Evolutionary conservation across 2,329 filamentous ascomycete genomes (phyloP).

Genomic region (Madurella mycetomatis): DNA sequence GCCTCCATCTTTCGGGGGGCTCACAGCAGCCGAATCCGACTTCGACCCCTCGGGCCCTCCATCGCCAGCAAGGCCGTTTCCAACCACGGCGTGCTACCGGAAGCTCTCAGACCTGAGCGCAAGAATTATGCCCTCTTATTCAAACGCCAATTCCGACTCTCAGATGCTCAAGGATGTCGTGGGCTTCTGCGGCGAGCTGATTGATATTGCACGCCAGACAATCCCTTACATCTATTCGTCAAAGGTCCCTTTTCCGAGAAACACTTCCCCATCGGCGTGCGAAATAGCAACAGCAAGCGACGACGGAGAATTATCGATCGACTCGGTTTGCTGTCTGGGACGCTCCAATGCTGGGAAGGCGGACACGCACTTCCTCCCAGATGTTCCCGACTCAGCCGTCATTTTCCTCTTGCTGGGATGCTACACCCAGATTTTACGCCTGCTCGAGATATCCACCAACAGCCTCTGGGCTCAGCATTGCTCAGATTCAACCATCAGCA

Average conservation of each 20-base stretch:
- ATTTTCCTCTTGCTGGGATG: background rate
- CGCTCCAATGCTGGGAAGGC: background rate
- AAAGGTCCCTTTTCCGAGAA: background rate
- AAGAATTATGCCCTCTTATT: background rate
- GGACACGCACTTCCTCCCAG: background rate
- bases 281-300: background rate
- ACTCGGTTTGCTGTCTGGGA: background rate
- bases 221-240: background rate
- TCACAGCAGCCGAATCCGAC: background rate
- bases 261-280: background rate
- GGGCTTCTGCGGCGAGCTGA: conserved; percentile 1
- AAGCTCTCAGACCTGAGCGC: background rate
- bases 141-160: background rate
- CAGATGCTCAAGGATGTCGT: background rate
- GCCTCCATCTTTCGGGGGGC: background rate
- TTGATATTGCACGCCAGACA: background rate
- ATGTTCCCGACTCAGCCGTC: background rate
- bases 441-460: background rate
- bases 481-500: background rate
- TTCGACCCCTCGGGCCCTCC: background rate
- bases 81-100: background rate
- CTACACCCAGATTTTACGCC: background rate
- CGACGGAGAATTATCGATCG: background rate
- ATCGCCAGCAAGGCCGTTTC: background rate
- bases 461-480: background rate